These are phyloP conservation scores for Metschnikowia noctiluminum DNA, from an alignment of 805 yeast genomes.

Conservation along the genomic window DNA sequence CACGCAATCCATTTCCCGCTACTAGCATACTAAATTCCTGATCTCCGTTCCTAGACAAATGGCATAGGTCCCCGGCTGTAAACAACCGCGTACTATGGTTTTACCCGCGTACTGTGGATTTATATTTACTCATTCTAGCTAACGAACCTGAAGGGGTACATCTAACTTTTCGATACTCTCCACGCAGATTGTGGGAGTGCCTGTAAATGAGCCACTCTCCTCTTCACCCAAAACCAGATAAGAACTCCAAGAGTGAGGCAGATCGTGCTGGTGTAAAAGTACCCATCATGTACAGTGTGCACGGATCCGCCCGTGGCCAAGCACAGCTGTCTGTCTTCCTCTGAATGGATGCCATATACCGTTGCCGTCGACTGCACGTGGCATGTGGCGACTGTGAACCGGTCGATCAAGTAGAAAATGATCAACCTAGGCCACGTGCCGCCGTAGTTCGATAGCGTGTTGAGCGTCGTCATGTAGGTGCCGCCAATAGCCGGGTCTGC, in stretches of 20 bases:
- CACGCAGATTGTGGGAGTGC: slow-evolving; percentile 70
- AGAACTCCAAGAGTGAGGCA: slow-evolving; percentile 67
- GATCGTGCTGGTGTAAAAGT: slow-evolving; percentile 68
- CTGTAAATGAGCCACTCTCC: slow-evolving; percentile 63
- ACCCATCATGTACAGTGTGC: slow-evolving; percentile 66
- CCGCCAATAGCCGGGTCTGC: slow-evolving; percentile 98
- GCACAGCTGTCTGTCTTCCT: slow-evolving; percentile 50
- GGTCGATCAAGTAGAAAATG: slow-evolving; percentile 75
- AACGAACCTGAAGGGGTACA: neutral
- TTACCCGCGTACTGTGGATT: no score
- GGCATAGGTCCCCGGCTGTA: no score
- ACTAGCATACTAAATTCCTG: no score
- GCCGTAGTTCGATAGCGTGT: slow-evolving; percentile 88
- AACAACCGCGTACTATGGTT: no score
- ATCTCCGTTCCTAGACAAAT: no score
- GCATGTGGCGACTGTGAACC: slow-evolving; percentile 67
- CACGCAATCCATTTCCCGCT: no score
- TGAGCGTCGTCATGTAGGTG: slow-evolving; percentile 94
- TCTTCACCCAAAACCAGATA: slow-evolving; percentile 66
- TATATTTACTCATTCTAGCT: no score
- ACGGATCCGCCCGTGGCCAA: slow-evolving; percentile 53
- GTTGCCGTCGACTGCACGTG: slow-evolving; percentile 18
- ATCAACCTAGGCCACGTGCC: slow-evolving; percentile 97
- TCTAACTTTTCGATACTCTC: slow-evolving; percentile 46
- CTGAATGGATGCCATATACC: slow-evolving; percentile 15